These are phyloP conservation scores for Thozetella sp. DNA, from an alignment of 495 filamentous ascomycete genomes.

Conservation along the genomic window DNA sequence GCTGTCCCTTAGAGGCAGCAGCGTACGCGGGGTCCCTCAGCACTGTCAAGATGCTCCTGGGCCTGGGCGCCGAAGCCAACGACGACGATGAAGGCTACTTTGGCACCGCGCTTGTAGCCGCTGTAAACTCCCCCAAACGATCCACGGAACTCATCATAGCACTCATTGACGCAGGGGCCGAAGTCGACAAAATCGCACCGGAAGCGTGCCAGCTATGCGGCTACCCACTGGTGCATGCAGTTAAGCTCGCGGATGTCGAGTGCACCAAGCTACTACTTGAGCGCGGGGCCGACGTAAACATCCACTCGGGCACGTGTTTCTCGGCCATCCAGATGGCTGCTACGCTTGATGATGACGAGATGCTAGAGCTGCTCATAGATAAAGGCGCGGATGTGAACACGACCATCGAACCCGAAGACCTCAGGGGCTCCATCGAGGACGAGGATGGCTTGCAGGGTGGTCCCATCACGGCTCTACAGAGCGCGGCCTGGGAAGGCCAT, in stretches of 20 bases:
- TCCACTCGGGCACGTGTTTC: constrained; percentile 7
- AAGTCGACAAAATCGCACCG: not conserved
- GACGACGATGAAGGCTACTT: not conserved
- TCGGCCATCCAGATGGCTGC: constrained; percentile 13
- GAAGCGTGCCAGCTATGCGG: not conserved
- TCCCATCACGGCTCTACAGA: constrained; percentile 23
- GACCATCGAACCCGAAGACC: not conserved
- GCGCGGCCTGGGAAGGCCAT: constrained; percentile 10
- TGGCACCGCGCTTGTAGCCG: not conserved
- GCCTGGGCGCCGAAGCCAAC: not conserved
- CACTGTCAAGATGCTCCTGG: not conserved
- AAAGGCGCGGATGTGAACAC: constrained; percentile 20
- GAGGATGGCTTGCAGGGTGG: not conserved
- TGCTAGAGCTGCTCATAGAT: constrained; percentile 18
- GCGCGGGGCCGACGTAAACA: constrained; percentile 7
- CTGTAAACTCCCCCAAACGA: not conserved
- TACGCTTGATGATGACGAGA: not conserved
- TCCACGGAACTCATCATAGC: constrained; percentile 2
- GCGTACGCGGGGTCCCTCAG: not conserved
- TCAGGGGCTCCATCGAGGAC: not conserved
- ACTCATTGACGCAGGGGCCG: constrained; percentile 6
- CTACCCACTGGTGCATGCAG: not conserved
- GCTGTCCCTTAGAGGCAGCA: constrained; percentile 1
- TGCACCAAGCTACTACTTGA: not conserved
- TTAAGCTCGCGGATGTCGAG: not conserved